These are phyloP conservation scores for Gossypium schwendimanii DNA, from an alignment of 441 rosid species.

Conservation along the genomic window DNA sequence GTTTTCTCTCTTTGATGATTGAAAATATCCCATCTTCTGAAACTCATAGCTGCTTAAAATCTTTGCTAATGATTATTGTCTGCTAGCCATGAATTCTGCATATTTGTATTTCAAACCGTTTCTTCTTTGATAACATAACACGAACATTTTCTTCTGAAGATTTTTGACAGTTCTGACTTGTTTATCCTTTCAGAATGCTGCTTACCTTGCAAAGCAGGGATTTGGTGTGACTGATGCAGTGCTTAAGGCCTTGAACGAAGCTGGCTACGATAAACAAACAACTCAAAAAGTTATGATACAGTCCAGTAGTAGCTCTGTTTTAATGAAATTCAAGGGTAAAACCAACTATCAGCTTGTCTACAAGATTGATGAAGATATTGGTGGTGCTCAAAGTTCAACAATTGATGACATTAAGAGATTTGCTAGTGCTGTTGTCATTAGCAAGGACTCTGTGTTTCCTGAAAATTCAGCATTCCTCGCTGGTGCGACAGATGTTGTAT, in stretches of 20 bases:
- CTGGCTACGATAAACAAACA: slow-evolving; percentile 19
- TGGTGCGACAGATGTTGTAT: slow-evolving; percentile 15
- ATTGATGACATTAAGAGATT: slow-evolving; percentile 41
- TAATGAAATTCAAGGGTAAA: slow-evolving; percentile 32
- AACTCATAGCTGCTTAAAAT: background rate
- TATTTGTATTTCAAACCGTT: background rate
- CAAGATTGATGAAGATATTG: slow-evolving; percentile 29
- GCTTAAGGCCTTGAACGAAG: slow-evolving; percentile 29
- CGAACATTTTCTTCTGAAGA: background rate
- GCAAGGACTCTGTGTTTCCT: slow-evolving; percentile 32
- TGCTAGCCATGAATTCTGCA: background rate
- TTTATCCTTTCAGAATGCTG: slow-evolving; percentile 36
- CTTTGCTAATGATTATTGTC: background rate
- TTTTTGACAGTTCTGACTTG: background rate
- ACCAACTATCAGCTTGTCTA: slow-evolving; percentile 31
- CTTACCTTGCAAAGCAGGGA: slow-evolving; percentile 33
- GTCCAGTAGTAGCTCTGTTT: slow-evolving; percentile 43
- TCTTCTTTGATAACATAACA: background rate
- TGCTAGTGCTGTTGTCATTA: slow-evolving; percentile 34
- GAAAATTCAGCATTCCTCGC: slow-evolving; percentile 1
- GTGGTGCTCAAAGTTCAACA: slow-evolving; percentile 27
- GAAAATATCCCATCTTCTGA: background rate
- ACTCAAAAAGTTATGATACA: slow-evolving; percentile 31
- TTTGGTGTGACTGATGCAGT: slow-evolving; percentile 37
- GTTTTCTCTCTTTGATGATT: background rate